Base-by-base conservation (phyloP, 257 asterid genomes). In the Cinchona pubescens region DNA sequence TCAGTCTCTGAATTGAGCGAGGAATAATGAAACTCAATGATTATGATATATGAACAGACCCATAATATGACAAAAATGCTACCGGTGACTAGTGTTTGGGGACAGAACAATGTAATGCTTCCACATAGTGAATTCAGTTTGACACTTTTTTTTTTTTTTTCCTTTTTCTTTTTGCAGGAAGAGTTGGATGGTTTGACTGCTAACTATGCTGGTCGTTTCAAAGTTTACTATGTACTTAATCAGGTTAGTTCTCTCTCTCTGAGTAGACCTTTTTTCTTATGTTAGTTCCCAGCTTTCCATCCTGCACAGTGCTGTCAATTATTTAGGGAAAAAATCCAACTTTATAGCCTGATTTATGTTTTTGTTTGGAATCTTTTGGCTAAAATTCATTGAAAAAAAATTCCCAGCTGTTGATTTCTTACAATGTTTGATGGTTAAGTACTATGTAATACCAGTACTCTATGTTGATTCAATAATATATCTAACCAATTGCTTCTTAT, bases 141-240 rank as follows among this genome's bases (percentile, higher is more conserved):
- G 5, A 10, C 49, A 14, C 25, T 46, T 60, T 46, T 46, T 71
- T 14, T 63, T 9, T n/a, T 61, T 71, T 27, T 68, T 37, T 29
- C 23, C 72, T 61, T 67, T 78, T 37, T 29, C 23, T 74, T 61
- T 67, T 78, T 75, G 80, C 91, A 94, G 97, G 96, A 90, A 71
- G 94, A 91, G 86, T 78, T 91, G 81, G 97, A 94, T 21, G 67
- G 82, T 61, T 83, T 93, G 74, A 87, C 90, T 58, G 82, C 82
- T 69, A 87, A 80, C 77, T 91, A 88, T 79, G 83, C 91, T 7
- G 80, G 79, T 43, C 84, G 86, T 71, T 90, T 93, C 87, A 82
- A 90, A 79, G 72, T 91, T 77, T 89, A 86, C 86, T 91, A 88
- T 45, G 98, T 93, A 19, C 93, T 93, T 55, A 93, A 93, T 82